Evolutionary conservation across 805 yeast species (phyloP).

Genomic region (Debaryomyces castellii): DNA sequence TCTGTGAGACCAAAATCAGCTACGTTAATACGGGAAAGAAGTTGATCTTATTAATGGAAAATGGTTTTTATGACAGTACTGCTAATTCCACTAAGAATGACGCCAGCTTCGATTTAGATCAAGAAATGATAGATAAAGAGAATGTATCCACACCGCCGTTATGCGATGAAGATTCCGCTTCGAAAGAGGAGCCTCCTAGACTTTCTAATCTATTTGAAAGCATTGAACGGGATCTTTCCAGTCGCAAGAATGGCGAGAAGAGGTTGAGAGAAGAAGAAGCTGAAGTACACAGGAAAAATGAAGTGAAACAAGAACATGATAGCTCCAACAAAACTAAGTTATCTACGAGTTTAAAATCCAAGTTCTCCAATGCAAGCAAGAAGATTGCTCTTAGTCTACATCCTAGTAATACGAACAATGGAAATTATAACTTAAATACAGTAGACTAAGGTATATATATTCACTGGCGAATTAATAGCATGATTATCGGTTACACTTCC

Average conservation of each 20-base stretch:
- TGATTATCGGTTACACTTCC: not conserved
- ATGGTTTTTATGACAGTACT: conserved; percentile 6
- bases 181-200: conserved; percentile 1
- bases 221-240: conserved; percentile 13
- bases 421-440: not conserved
- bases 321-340: conserved; percentile 8
- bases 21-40: conserved; percentile 30
- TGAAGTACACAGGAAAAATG: not conserved
- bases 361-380: conserved; percentile 13
- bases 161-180: conserved; percentile 9
- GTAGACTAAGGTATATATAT: conserved; percentile 1
- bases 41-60: conserved; percentile 24
- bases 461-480: too few relatives aligned
- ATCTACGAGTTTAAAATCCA: conserved; percentile 11
- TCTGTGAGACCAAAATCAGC: conserved; percentile 23
- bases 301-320: not conserved
- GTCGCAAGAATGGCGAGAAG: conserved; percentile 11
- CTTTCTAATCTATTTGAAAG: conserved; percentile 17
- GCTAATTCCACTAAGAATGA: conserved; percentile 12
- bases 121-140: conserved; percentile 15
- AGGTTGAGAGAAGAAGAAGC: conserved; percentile 17
- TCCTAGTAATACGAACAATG: conserved; percentile 1
- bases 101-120: conserved; percentile 18
- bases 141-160: conserved; percentile 29
- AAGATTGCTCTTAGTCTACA: conserved; percentile 13